Conservation (phyloP, 495 filamentous ascomycete genomes). For the Thozetella sp. region DNA sequence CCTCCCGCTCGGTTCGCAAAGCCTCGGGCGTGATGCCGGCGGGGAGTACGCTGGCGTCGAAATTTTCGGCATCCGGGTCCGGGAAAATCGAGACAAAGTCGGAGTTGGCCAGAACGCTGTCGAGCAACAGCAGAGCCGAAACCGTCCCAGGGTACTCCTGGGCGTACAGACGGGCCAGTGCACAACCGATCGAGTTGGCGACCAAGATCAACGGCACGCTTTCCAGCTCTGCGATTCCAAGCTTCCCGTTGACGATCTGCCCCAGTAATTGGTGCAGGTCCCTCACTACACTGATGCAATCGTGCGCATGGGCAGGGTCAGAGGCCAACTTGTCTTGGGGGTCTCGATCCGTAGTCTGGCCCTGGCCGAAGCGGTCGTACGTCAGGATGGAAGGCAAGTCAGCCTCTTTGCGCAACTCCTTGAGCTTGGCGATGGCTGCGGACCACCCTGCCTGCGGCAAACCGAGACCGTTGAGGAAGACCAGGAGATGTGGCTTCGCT, state of each 20-base stretch:
- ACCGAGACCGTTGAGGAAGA: conserved; percentile 61
- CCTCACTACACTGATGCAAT: conserved; percentile 41
- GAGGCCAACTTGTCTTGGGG: conserved; percentile 36
- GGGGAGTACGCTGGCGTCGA: conserved; percentile 31
- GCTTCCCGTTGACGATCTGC: conserved; percentile 24
- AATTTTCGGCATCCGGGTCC: conserved; percentile 49
- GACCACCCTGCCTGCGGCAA: conserved; percentile 48
- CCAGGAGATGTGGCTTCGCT: conserved; percentile 30
- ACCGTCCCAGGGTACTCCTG: conserved; percentile 41
- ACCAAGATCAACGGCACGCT: conserved; percentile 40
- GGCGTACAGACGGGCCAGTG: conserved; percentile 54
- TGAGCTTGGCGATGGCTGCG: conserved; percentile 36
- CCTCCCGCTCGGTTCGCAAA: neutral
- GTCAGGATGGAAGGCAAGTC: conserved; percentile 50
- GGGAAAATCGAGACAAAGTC: conserved; percentile 57
- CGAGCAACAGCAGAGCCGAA: conserved; percentile 52
- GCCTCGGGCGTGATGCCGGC: neutral
- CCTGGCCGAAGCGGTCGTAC: conserved; percentile 63
- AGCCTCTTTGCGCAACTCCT: conserved; percentile 8
- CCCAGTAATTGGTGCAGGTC: conserved; percentile 48
- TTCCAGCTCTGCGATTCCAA: neutral
- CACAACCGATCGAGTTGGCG: conserved; percentile 56
- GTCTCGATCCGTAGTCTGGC: conserved; percentile 45
- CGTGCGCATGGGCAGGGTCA: conserved; percentile 48
- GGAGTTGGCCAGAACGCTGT: conserved; percentile 57